Base-by-base conservation (phyloP, 1,284 basidiomycete genomes). In the Marasmius sp. region DNA sequence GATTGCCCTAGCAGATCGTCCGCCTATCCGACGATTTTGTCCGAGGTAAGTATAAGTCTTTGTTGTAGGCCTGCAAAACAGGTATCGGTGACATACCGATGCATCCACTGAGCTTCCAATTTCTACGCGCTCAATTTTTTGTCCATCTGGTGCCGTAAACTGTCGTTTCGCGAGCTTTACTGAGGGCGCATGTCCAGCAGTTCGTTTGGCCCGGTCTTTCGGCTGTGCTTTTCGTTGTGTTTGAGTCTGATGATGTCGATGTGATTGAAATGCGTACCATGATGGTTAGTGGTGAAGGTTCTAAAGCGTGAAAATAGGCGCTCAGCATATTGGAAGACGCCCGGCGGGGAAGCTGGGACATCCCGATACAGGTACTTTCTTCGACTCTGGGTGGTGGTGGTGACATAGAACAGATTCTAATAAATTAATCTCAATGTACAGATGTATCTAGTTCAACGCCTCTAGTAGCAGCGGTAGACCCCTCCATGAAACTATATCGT, bases 151-250 rank as follows among this genome's bases (percentile, higher is more conserved):
- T 9, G 79, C 76, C 3, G 81, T 79, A 64, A 84, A 85, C 45
- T 76, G 74, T 43, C 82, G 79, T 63, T 81, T 83, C 49, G 72
- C 67, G 7, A 82, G 71, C 66, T 80, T 83, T 53, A 77, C 84
- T n/a, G 86, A 83, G 48, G 81, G 75, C 41, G 79, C 77, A 66
- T 89, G 88, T 3, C 68, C 74, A 37, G 70, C 70, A n/a, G 70
- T 72, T 60, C 82, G 81, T 64, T 72, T 74, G 62, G 81, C 79
- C 55, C 75, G 74, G 67, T 82, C 87, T 72, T 85, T 89, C 20
- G 88, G 88, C 88, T 90, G 69, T 20, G 14, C 34, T 54, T 54
- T 54, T 36, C 16, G 20, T n/a, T n/a, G 16, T 51, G 20, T 51
- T 20, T 18, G 33, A 27, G 16, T 11, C 27, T 16, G 8, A 51